Evolutionary conservation across 2,329 filamentous ascomycete genomes (phyloP).

Genomic region (Aspergillus jensenii): DNA sequence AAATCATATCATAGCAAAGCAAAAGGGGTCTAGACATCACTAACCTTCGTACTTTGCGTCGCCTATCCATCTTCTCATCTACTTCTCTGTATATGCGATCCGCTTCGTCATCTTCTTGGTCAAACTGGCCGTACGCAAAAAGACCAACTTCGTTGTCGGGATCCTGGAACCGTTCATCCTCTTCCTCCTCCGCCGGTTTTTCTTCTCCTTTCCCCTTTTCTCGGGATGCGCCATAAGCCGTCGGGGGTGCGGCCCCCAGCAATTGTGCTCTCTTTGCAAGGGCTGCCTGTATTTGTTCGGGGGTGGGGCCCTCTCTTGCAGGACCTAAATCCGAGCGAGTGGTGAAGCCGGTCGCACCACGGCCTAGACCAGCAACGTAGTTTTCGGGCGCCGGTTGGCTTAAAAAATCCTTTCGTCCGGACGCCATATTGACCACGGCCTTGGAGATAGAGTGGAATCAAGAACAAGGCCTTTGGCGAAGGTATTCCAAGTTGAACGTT

Average conservation of each 20-base stretch:
- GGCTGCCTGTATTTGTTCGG: constrained; percentile 97
- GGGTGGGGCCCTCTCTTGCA: constrained; percentile 89
- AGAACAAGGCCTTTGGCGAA: not conserved
- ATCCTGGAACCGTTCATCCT: constrained; percentile 84
- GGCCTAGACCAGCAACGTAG: constrained; percentile 92
- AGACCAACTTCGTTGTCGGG: constrained; percentile 96
- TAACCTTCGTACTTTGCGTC: constrained; percentile 83
- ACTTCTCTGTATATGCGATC: constrained; percentile 94
- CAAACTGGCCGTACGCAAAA: constrained; percentile 93
- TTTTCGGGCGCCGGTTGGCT: constrained; percentile 82
- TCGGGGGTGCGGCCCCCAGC: constrained; percentile 69
- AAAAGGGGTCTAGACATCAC: constrained; percentile 43
- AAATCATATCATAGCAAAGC: constrained; percentile 46
- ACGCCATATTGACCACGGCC: constrained; percentile 50
- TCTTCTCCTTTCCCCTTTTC: constrained; percentile 63
- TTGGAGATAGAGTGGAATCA: not conserved
- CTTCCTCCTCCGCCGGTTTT: constrained; percentile 71
- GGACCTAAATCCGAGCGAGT: constrained; percentile 95
- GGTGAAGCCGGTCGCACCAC: constrained; percentile 97
- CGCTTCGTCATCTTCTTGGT: constrained; percentile 96
- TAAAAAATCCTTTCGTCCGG: constrained; percentile 76
- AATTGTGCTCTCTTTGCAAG: constrained; percentile 89
- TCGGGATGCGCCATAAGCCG: constrained; percentile 70
- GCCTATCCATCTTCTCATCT: constrained; percentile 94
- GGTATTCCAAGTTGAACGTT: not conserved